phyloP scores from a whole-genome alignment of 2,329 filamentous ascomycete species.

The Onygena corvina region DNA sequence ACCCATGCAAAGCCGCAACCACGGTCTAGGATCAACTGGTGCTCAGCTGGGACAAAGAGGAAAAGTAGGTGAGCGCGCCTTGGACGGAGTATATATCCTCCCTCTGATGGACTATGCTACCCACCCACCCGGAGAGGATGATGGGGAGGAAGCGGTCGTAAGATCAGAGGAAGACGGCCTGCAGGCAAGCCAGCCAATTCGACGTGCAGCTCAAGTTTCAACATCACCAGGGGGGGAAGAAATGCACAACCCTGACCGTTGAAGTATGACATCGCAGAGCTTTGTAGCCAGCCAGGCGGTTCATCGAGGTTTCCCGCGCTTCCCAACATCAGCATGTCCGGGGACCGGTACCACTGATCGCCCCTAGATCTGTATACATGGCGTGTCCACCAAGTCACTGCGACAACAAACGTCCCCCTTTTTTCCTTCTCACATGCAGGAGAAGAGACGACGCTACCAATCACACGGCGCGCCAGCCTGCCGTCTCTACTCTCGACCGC shows the following conservation, averaged over 20 bases:
- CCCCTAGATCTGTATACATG: conserved; percentile 9
- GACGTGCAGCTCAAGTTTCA: conserved; percentile 5
- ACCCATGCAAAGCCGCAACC: conserved; percentile 5
- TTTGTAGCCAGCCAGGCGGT: conserved; percentile 3
- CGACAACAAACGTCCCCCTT: conserved; percentile 22
- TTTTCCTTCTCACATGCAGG: conserved; percentile 3
- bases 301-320: conserved; percentile 7
- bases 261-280: conserved; percentile 7
- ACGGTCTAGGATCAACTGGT: background rate
- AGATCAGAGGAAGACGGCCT: background rate
- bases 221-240: too few relatives aligned
- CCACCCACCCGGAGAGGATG: too few relatives aligned
- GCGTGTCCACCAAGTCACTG: conserved; percentile 47
- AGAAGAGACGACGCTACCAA: conserved; percentile 6
- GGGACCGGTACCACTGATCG: conserved; percentile 4
- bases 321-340: background rate
- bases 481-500: background rate
- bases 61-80: too few relatives aligned
- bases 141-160: background rate
- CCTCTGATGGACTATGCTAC: too few relatives aligned
- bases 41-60: background rate
- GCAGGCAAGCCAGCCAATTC: conserved; percentile 5
- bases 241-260: conserved; percentile 7
- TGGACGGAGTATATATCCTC: too few relatives aligned
- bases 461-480: background rate